Conservation (phyloP, 768 basidiomycete genomes). For the Artomyces pyxidatus region DNA sequence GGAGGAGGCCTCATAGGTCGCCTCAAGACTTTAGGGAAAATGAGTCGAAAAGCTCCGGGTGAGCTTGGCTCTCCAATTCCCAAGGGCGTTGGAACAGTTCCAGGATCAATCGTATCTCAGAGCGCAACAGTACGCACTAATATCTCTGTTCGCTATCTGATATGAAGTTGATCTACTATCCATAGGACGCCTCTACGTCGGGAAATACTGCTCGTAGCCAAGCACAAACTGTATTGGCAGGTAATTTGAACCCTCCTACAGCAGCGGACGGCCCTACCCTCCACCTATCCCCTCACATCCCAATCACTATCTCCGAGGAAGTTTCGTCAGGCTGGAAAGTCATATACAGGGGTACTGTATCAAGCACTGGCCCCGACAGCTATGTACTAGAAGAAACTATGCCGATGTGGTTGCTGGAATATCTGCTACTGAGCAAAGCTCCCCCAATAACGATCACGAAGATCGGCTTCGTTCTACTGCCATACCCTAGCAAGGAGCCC, state of each 20-base stretch:
- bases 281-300: constrained; percentile 47
- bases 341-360: constrained; percentile 67
- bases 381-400: constrained; percentile 61
- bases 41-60: constrained; percentile 29
- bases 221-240: constrained; percentile 47
- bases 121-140: not conserved
- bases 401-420: constrained; percentile 88
- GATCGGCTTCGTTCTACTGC: constrained; percentile 83
- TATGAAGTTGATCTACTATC: not conserved
- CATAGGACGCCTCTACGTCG: constrained; percentile 10
- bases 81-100: not conserved
- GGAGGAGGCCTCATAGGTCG: constrained; percentile 67
- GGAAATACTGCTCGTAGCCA: constrained; percentile 27
- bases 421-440: constrained; percentile 61
- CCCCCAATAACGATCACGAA: constrained; percentile 52
- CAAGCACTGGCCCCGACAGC: constrained; percentile 45
- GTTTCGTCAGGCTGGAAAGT: constrained; percentile 63
- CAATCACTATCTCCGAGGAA: constrained; percentile 79
- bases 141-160: not conserved
- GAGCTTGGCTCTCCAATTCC: constrained; percentile 19
- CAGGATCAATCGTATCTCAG: not conserved
- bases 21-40: constrained; percentile 68
- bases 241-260: constrained; percentile 55
- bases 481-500: constrained; percentile 55
- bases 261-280: constrained; percentile 67